A percentile compares a stretch with the other conserved stretches of the same genome.
These are phyloP conservation scores for Claviceps humidiphila DNA, from an alignment of 2,329 filamentous ascomycete genomes.

Conservation along the genomic window DNA sequence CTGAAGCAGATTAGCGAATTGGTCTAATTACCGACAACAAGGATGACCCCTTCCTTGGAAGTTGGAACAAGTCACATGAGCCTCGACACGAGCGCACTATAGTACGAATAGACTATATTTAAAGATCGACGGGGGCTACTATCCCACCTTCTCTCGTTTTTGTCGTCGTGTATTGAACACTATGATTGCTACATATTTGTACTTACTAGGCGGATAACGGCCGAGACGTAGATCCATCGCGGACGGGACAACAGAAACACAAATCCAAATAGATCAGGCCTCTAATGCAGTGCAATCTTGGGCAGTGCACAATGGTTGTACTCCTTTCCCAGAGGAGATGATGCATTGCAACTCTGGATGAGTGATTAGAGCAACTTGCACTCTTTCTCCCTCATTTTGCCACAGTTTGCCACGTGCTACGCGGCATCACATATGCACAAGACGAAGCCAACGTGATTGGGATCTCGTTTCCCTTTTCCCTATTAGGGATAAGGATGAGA, in stretches of 20 bases:
- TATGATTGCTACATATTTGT: background rate
- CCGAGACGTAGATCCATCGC: background rate
- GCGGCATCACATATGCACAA: background rate
- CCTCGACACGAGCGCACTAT: background rate
- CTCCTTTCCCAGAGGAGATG: background rate
- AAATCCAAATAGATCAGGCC: background rate
- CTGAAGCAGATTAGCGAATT: slow-evolving; percentile 19
- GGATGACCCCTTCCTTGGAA: too few relatives aligned
- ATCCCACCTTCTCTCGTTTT: background rate
- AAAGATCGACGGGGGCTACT: background rate
- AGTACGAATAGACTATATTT: background rate
- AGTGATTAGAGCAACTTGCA: too few relatives aligned
- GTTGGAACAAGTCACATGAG: too few relatives aligned
- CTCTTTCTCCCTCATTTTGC: too few relatives aligned
- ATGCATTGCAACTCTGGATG: too few relatives aligned
- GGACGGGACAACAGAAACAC: background rate
- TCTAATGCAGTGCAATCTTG: too few relatives aligned
- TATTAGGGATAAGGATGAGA: background rate
- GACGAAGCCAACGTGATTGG: background rate
- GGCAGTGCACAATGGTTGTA: background rate
- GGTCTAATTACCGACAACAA: background rate
- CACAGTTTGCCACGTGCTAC: too few relatives aligned
- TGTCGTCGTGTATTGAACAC: background rate
- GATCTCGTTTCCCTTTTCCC: too few relatives aligned
- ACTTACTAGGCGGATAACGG: background rate